Percentiles rank a stretch among this genome's conserved stretches.
Evolutionary conservation across 306 rosid genomes (phyloP).

Genomic region (Castanospermum australe): DNA sequence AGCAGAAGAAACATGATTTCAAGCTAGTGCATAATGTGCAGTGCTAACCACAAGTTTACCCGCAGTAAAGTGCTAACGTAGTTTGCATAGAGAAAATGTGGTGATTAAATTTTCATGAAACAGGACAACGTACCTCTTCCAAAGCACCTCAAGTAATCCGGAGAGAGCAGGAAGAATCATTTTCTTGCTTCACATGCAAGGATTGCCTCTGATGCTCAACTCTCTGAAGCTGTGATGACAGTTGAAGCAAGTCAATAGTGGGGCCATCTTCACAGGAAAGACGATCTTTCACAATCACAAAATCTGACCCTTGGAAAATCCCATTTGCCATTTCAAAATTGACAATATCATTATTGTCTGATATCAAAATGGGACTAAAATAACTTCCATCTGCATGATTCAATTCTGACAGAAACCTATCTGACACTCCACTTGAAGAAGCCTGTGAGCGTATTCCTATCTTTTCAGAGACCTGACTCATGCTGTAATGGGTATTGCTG

Average conservation of each 20-base stretch:
- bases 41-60: not conserved
- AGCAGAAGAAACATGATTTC: not conserved
- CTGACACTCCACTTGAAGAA: slow-evolving; percentile 46
- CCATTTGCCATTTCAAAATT: slow-evolving; percentile 56
- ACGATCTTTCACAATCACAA: slow-evolving; percentile 40
- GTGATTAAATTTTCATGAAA: not conserved
- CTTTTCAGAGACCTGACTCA: slow-evolving; percentile 50
- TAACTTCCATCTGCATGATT: slow-evolving; percentile 48
- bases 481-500: slow-evolving; percentile 51
- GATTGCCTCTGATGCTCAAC: slow-evolving; percentile 75
- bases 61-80: not conserved
- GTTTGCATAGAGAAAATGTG: not conserved
- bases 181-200: slow-evolving; percentile 55
- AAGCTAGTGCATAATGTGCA: not conserved
- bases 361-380: slow-evolving; percentile 46
- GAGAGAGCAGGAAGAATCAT: slow-evolving; percentile 61
- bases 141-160: slow-evolving; percentile 45
- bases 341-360: slow-evolving; percentile 47
- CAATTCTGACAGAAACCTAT: slow-evolving; percentile 47
- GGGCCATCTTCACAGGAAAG: slow-evolving; percentile 54
- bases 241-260: slow-evolving; percentile 77
- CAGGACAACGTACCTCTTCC: slow-evolving; percentile 34
- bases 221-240: slow-evolving; percentile 85
- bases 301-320: slow-evolving; percentile 57
- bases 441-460: slow-evolving; percentile 58